A percentile compares a stretch with the other conserved stretches of the same genome.
Conservation (phyloP, 2,329 filamentous ascomycete species). For the Venturia pyrina region DNA sequence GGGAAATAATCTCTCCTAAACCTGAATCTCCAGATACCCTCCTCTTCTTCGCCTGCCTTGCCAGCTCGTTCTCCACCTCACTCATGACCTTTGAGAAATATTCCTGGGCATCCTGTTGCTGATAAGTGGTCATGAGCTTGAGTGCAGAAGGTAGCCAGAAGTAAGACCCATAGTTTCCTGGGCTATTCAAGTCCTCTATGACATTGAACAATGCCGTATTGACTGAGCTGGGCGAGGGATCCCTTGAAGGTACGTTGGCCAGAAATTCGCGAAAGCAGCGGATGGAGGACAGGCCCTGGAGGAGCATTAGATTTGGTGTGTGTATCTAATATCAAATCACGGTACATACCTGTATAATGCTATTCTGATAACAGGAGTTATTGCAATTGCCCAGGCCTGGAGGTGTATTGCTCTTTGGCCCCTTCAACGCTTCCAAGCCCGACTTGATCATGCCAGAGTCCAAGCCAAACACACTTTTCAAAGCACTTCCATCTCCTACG, state of each 20-base stretch:
- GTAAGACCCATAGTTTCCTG: slow-evolving; percentile 60
- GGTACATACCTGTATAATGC: slow-evolving; percentile 62
- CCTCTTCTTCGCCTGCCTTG: slow-evolving; percentile 18
- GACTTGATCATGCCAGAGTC: not conserved
- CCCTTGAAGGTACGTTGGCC: slow-evolving; percentile 18
- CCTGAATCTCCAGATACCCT: slow-evolving; percentile 9
- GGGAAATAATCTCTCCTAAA: not conserved
- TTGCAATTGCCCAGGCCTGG: slow-evolving; percentile 78
- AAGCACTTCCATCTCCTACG: not conserved
- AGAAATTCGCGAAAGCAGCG: slow-evolving; percentile 60
- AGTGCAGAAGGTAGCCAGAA: slow-evolving; percentile 74
- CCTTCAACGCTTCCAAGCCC: not conserved
- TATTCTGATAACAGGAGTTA: slow-evolving; percentile 98
- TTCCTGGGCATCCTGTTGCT: slow-evolving; percentile 96
- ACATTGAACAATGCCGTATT: slow-evolving; percentile 52
- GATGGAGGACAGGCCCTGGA: slow-evolving; percentile 55
- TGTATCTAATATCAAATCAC: not conserved
- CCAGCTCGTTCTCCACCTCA: slow-evolving; percentile 70
- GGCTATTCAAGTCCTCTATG: slow-evolving; percentile 59
- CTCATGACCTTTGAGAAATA: slow-evolving; percentile 88
- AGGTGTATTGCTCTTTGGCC: slow-evolving; percentile 19
- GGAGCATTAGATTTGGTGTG: not conserved
- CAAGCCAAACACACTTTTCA: slow-evolving; percentile 5
- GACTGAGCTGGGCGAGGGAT: slow-evolving; percentile 22
- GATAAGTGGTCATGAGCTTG: slow-evolving; percentile 89